Percentiles rank a stretch among this genome's conserved stretches.
phyloP scores from a whole-genome alignment of 495 filamentous ascomycete species.

The Xylaria bambusicola region DNA sequence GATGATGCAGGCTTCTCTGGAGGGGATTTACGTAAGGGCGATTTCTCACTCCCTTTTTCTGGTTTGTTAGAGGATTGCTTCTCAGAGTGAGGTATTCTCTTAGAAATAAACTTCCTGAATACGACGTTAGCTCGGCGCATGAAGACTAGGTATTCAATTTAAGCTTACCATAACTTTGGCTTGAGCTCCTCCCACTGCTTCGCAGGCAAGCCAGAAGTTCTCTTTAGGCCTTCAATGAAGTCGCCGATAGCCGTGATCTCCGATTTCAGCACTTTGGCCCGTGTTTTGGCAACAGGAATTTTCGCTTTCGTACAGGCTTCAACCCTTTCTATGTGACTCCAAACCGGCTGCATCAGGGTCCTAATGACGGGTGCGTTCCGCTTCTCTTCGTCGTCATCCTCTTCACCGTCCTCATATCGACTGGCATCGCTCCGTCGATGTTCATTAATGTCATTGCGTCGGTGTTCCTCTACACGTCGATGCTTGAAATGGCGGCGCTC shows the following conservation, averaged over 20 bases:
- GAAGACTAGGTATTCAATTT: background rate
- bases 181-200: slow-evolving; percentile 44
- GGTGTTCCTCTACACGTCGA: slow-evolving; percentile 36
- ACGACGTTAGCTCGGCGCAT: slow-evolving; percentile 2
- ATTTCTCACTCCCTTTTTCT: slow-evolving; percentile 28
- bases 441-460: slow-evolving; percentile 29
- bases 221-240: slow-evolving; percentile 43
- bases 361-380: slow-evolving; percentile 44
- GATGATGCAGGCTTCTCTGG: slow-evolving; percentile 21
- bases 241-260: slow-evolving; percentile 49
- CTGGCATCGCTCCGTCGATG: slow-evolving; percentile 20
- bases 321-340: slow-evolving; percentile 42
- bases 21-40: slow-evolving; percentile 16
- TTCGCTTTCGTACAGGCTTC: slow-evolving; percentile 46
- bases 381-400: slow-evolving; percentile 44
- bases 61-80: slow-evolving; percentile 31
- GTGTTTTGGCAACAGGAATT: slow-evolving; percentile 44
- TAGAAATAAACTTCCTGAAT: slow-evolving; percentile 35
- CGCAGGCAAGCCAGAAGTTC: slow-evolving; percentile 34
- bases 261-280: slow-evolving; percentile 48
- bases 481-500: slow-evolving; percentile 38
- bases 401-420: slow-evolving; percentile 40
- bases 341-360: slow-evolving; percentile 48
- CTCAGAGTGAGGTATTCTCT: slow-evolving; percentile 35
- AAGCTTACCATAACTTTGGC: slow-evolving; percentile 51